Base-by-base conservation (phyloP, 805 yeast genomes). In the Lachancea fermentati region DNA sequence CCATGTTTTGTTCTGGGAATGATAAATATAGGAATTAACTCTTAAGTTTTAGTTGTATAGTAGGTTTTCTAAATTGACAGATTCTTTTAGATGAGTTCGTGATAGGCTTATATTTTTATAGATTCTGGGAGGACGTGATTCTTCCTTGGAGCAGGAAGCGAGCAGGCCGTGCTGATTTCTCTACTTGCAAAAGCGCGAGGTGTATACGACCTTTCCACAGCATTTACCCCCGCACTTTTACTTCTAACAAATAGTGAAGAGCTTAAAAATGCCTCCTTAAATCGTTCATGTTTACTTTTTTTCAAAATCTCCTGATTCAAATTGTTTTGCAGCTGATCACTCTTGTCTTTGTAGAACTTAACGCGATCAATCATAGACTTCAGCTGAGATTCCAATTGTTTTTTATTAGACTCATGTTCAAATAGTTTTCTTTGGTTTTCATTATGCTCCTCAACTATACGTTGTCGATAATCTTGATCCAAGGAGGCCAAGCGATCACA, bases 1-100 rank as follows among this genome's bases (percentile, higher is more conserved):
- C 26, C 26, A 11, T 22, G 26, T 22, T 22, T 22, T 22, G 26
- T 22, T 22, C 26, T 22, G 26, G 26, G 26, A 22, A 22, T 22
- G 26, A 22, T 22, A 22, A 22, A 22, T 22, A 22, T 22, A 22
- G 26, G 26, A 11, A 22, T 22, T 22, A 7, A 22, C 26, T 22
- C 26, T 28, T 29, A 29, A 32, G 32, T 36, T 28, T 13, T 29
- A 30, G 30, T 30, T 37, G 40, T 37, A 37, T 31, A 37, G 24
- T 37, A 37, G 40, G 40, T 30, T 36, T 36, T 35, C 25, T 36
- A 22, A 22, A 22, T 22, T 22, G 11, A 22, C 26, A 22, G 26
- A 22, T 22, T 22, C n/a, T 22, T 22, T 11, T 22, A 22, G 7
- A 22, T 22, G 7, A 22, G 26, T 22, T 11, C 11, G 9, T 22